Percentiles rank a stretch among this genome's conserved stretches.
Evolutionary conservation across 2,329 filamentous ascomycete genomes (phyloP).

Genomic region (Aureobasidium sp.): DNA sequence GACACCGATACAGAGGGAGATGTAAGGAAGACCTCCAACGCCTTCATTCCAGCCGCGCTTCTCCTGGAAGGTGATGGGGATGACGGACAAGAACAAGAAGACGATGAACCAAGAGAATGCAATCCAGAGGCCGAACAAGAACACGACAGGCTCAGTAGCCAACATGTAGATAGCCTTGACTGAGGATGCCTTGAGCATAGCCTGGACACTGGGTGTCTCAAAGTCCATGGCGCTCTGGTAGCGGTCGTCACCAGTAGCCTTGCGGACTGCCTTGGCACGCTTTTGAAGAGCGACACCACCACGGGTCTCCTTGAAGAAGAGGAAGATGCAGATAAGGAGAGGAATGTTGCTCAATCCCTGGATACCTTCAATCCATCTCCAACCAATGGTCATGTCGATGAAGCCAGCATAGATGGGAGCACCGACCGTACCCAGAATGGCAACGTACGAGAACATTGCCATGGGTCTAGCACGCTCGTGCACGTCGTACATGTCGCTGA

Average conservation of each 20-base stretch:
- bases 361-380: slow-evolving; percentile 50
- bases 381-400: slow-evolving; percentile 46
- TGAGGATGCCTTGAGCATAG: slow-evolving; percentile 42
- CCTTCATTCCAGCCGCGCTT: slow-evolving; percentile 48
- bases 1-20: slow-evolving; percentile 43
- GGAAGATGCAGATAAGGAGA: slow-evolving; percentile 37
- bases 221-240: slow-evolving; percentile 47
- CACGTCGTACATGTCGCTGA: slow-evolving; percentile 44
- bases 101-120: slow-evolving; percentile 48
- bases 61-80: slow-evolving; percentile 45
- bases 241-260: slow-evolving; percentile 42
- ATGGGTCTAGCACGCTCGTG: slow-evolving; percentile 41
- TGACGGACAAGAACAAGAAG: slow-evolving; percentile 48
- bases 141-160: slow-evolving; percentile 43
- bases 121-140: slow-evolving; percentile 47
- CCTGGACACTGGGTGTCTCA: slow-evolving; percentile 42
- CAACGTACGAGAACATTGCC: slow-evolving; percentile 43
- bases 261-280: slow-evolving; percentile 42
- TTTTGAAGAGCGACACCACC: slow-evolving; percentile 42
- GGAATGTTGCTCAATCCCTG: slow-evolving; percentile 47
- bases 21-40: slow-evolving; percentile 44
- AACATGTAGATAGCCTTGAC: slow-evolving; percentile 47
- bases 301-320: slow-evolving; percentile 43
- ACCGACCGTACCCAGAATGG: slow-evolving; percentile 46
- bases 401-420: slow-evolving; percentile 50